A percentile compares a stretch with the other conserved stretches of the same genome.
Evolutionary conservation across 805 yeast species (phyloP).

Genomic region (Cyberlindnera meyerae): DNA sequence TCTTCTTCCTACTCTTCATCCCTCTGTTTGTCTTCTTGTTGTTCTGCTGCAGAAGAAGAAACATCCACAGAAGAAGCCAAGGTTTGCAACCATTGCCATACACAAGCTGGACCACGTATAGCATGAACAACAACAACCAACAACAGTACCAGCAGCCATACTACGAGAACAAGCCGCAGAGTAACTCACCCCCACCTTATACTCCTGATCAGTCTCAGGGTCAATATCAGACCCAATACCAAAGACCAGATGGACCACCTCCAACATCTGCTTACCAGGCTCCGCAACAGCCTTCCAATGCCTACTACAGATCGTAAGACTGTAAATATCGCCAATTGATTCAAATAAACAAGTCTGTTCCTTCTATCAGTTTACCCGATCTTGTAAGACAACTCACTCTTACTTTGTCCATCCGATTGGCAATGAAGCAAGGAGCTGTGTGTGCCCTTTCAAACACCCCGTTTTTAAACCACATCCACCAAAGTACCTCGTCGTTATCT

Average conservation of each 20-base stretch:
- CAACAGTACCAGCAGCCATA: slow-evolving; percentile 8
- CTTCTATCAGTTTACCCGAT: slow-evolving; percentile 17
- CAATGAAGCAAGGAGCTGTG: slow-evolving; percentile 8
- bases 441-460: slow-evolving; percentile 26
- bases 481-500: slow-evolving; percentile 17
- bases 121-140: slow-evolving; percentile 4
- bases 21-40: slow-evolving; percentile 6
- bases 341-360: slow-evolving; percentile 18
- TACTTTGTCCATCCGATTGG: slow-evolving; percentile 13
- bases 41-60: slow-evolving; percentile 15
- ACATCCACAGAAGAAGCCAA: slow-evolving; percentile 15
- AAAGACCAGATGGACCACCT: slow-evolving; percentile 18
- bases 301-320: slow-evolving; percentile 4
- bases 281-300: slow-evolving; percentile 7
- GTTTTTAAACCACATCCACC: slow-evolving; percentile 30
- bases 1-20: slow-evolving; percentile 16
- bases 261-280: slow-evolving; percentile 4
- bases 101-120: slow-evolving; percentile 23
- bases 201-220: too few species aligned
- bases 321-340: too few species aligned
- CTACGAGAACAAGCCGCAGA: slow-evolving; percentile 5
- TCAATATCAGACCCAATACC: too few species aligned
- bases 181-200: too few species aligned
- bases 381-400: slow-evolving; percentile 22
- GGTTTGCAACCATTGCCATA: slow-evolving; percentile 18